Evolutionary conservation across 2,329 filamentous ascomycete genomes (phyloP), one percentile per base, ranked within the genome.

Genomic region (Metarhizium brunneum): DNA sequence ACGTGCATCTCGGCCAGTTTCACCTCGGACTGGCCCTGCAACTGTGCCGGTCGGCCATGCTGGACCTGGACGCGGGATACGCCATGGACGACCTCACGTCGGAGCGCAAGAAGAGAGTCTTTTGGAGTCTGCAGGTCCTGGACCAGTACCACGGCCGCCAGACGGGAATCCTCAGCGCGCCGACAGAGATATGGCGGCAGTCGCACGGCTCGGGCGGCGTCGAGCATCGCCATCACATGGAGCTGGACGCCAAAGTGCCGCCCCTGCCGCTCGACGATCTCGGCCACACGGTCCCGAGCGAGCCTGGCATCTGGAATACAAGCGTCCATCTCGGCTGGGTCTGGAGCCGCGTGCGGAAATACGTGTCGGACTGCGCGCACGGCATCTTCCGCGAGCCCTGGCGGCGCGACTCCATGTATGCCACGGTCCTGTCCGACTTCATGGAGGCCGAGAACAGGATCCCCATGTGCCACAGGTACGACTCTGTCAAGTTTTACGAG

Each of bases 401-500:
- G 77, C 66, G 76, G 14, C 71, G 76, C 59, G 76, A 79, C 62
- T 80, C 77, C 0, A 75, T 73, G 67, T 80, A 80, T 61, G 69
- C 77, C 49, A 73, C 72, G 59, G 73, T 80, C 0, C 65, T 76
- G 0, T 78, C 77, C 1, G 76, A 79, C 58, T 73, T 80, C 7
- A 77, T 77, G 59, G 77, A 79, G 60, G 72, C 74, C 3, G 76
- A 79, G 61, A 77, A 75, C 60, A 63, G 70, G 18, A 74, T 74
- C 36, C 73, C 76, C 5, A 75, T 76, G 58, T 78, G 74, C 54
- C 77, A 79, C 60, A 73, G 77, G 11, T 80, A 79, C 57, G 76
- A 80, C 62, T 73, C 74, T 1, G 76, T 77, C 58, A 77, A 76
- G 53, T 80, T 80, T 48, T 79, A 77, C 49, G 72, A 79, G 56